phyloP scores from a whole-genome alignment of 2,329 filamentous ascomycete species.

The Fusarium floridanum region DNA sequence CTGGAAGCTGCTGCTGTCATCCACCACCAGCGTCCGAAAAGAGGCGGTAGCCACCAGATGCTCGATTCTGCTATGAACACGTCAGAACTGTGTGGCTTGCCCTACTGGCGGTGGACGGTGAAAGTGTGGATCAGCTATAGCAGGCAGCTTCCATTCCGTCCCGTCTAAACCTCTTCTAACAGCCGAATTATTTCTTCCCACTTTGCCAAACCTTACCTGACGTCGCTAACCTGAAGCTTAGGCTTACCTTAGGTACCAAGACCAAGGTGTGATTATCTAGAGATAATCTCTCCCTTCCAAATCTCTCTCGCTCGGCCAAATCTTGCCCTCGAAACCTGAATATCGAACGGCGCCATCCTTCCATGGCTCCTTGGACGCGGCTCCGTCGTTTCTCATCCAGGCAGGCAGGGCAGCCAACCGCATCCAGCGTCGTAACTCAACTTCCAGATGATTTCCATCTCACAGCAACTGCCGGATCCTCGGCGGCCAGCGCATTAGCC shows the following conservation, averaged over 20 bases:
- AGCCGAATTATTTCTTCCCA: neutral
- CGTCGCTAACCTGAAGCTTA: neutral
- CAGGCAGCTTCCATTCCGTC: conserved; percentile 13
- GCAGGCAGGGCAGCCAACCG: neutral
- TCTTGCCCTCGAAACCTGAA: conserved; percentile 15
- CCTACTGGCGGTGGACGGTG: neutral
- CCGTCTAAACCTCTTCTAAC: conserved; percentile 1
- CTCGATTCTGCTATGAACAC: conserved; percentile 38
- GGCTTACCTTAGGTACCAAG: neutral
- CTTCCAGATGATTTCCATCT: conserved; percentile 27
- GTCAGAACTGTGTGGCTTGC: conserved; percentile 32
- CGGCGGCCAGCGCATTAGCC: conserved; percentile 33
- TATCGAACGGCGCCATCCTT: conserved; percentile 16
- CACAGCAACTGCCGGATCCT: conserved; percentile 39
- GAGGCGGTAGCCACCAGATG: neutral
- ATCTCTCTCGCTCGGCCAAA: neutral
- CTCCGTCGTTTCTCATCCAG: neutral
- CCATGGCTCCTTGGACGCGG: conserved; percentile 8
- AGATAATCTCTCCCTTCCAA: conserved; percentile 3
- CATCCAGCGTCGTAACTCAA: conserved; percentile 7
- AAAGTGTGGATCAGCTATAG: conserved; percentile 28
- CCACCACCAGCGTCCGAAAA: neutral
- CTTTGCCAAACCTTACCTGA: neutral
- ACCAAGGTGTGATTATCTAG: neutral
- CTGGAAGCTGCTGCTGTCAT: conserved; percentile 25